Base-by-base conservation (phyloP, 2,329 filamentous ascomycete genomes). In the Immersiporthe knoxdaviesiana region DNA sequence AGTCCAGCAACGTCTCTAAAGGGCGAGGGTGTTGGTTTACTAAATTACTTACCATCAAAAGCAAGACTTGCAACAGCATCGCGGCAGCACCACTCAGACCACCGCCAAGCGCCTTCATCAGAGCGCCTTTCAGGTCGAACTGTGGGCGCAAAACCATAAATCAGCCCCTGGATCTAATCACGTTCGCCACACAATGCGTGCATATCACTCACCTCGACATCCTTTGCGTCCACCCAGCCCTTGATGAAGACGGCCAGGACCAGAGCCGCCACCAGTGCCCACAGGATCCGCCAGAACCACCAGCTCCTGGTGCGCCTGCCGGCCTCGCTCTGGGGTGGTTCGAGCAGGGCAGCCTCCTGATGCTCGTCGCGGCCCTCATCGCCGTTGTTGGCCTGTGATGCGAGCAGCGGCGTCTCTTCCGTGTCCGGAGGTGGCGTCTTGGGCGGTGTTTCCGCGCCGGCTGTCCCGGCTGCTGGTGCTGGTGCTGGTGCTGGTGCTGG, bases 1-100 rank as follows among this genome's bases (percentile, higher is more conserved):
- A 58, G n/a, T 12, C 16, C 21, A 18, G 66, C 3, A 16, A 14
- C 11, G 24, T 14, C 8, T 16, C 12, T 2, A 2, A 14, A 54
- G 2, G 50, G 12, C 24, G 2, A n/a, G 47, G 8, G 8, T 50
- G 11, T 27, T 11, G 12, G 35, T 30, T 21, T 30, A 21, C 71
- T n/a, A n/a, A n/a, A n/a, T 3, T 76, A 12, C 5, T 10, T 39
- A 83, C 82, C 83, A 84, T 84, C 1, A 84, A 72, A 3, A 84
- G 77, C 3, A 84, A 39, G 3, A 84, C 83, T 60, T 84, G 83
- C 1, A 84, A 66, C 1, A 84, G 73, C 83, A 84, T 84, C 3
- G 83, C 83, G 0, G 83, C 82, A 27, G 83, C 83, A 60, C 83
- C 83, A 50, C 81, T 83, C 24, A 84, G 70, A 1, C 83, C 83